Conservation (phyloP, 495 filamentous ascomycete species). For the Aspergillus biplanus region DNA sequence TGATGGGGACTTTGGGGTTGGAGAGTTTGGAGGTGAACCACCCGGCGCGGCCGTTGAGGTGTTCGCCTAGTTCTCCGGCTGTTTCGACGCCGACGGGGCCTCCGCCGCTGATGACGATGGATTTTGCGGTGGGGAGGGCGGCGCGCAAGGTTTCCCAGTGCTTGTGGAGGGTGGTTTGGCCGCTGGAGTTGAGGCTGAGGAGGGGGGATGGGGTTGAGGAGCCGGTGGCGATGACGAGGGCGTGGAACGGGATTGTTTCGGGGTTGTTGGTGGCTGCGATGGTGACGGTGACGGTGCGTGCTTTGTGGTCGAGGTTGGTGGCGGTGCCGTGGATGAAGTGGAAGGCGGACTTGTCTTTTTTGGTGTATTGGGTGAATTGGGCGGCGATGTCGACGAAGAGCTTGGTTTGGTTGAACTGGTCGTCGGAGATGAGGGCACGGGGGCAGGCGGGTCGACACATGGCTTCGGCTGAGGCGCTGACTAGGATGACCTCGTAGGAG, state of each 20-base stretch:
- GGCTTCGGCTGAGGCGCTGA: constrained; percentile 47
- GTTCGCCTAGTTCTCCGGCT: constrained; percentile 55
- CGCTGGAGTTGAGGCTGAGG: constrained; percentile 26
- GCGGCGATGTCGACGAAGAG: constrained; percentile 49
- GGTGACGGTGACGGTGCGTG: constrained; percentile 34
- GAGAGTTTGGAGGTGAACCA: constrained; percentile 32
- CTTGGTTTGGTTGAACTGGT: constrained; percentile 48
- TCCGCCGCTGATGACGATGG: constrained; percentile 49
- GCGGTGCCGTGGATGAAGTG: constrained; percentile 45
- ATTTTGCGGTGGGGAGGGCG: constrained; percentile 41
- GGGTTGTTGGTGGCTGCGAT: constrained; percentile 3
- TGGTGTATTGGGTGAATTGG: constrained; percentile 45
- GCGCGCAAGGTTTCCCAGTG: constrained; percentile 41
- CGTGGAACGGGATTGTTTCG: constrained; percentile 40
- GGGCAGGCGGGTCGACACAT: constrained; percentile 51
- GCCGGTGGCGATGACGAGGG: constrained; percentile 49
- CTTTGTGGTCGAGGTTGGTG: constrained; percentile 32
- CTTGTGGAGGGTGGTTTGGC: constrained; percentile 19
- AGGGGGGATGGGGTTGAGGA: constrained; percentile 38
- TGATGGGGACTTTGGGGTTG: constrained; percentile 47
- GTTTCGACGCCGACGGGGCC: constrained; percentile 48
- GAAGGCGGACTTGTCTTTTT: constrained; percentile 23
- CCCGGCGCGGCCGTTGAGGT: constrained; percentile 47
- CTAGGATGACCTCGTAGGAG: constrained; percentile 39
- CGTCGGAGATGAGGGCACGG: constrained; percentile 51